A percentile compares a stretch with the other conserved stretches of the same genome.
Conservation (phyloP, 2,329 filamentous ascomycete species). For the Aulographum hederae region DNA sequence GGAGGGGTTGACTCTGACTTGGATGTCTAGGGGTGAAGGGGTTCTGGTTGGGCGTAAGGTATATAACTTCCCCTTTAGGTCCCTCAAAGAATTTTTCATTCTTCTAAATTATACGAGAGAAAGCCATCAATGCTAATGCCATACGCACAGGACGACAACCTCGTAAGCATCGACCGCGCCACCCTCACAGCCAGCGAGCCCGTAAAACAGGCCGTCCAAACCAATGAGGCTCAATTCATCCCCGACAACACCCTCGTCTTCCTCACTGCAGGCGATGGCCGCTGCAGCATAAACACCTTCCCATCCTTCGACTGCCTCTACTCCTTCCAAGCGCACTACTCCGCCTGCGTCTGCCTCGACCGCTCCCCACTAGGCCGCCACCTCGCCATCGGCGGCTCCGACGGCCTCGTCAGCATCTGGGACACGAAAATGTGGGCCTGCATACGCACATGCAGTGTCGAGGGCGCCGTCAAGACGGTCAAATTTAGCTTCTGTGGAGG, state of each 20-base stretch:
- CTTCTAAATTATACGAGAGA: constrained; percentile 3
- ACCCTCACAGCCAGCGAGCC: constrained; percentile 36
- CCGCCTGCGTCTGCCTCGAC: constrained; percentile 48
- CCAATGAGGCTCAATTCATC: constrained; percentile 57
- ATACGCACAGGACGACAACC: constrained; percentile 37
- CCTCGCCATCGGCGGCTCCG: constrained; percentile 56
- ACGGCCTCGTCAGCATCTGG: constrained; percentile 60
- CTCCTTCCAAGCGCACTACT: constrained; percentile 60
- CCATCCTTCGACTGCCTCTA: no score
- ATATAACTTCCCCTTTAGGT: background rate
- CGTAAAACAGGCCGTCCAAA: constrained; percentile 44
- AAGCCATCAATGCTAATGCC: no score
- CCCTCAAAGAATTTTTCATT: background rate
- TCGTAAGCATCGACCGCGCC: constrained; percentile 44
- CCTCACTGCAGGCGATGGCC: constrained; percentile 46
- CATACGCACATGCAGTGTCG: constrained; percentile 48
- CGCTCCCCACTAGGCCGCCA: constrained; percentile 54
- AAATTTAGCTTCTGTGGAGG: constrained; percentile 65
- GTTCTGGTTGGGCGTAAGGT: constrained; percentile 60
- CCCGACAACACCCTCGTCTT: constrained; percentile 56
- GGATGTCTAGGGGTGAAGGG: constrained; percentile 52
- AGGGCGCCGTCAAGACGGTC: constrained; percentile 46
- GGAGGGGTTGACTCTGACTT: constrained; percentile 52
- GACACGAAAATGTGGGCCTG: constrained; percentile 65
- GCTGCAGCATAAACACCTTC: no score